These are phyloP conservation scores for Akanthomyces dipterigenus DNA, from an alignment of 2,329 filamentous ascomycete genomes.

Conservation along the genomic window DNA sequence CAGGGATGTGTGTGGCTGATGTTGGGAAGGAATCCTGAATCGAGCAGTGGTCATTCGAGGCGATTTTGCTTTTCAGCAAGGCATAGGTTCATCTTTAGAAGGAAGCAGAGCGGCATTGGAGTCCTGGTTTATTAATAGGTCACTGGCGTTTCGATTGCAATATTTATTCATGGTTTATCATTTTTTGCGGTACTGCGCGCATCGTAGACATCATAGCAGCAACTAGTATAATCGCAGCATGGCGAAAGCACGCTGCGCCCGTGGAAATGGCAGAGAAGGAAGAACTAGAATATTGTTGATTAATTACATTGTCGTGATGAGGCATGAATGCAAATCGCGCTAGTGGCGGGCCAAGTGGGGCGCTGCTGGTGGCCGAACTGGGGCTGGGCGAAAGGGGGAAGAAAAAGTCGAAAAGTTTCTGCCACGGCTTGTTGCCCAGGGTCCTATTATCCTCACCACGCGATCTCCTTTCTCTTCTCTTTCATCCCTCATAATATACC, in stretches of 20 bases:
- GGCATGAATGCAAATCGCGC: not conserved
- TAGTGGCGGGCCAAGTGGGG: not conserved
- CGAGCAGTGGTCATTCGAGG: not conserved
- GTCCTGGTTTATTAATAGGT: not conserved
- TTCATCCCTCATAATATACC: not conserved
- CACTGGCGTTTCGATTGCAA: conserved; percentile 3
- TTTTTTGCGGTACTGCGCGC: not conserved
- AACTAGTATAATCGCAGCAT: not conserved
- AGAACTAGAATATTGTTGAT: too few relatives aligned
- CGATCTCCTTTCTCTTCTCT: not conserved
- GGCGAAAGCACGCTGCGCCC: not conserved
- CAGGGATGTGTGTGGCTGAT: not conserved
- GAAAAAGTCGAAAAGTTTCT: conserved; percentile 11
- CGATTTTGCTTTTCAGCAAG: not conserved
- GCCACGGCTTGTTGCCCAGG: not conserved
- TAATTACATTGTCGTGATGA: too few relatives aligned
- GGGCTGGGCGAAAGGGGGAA: conserved; percentile 5
- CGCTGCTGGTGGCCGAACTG: not conserved
- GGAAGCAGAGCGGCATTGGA: conserved; percentile 1
- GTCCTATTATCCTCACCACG: not conserved
- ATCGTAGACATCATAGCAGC: not conserved
- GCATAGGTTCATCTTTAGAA: conserved; percentile 4
- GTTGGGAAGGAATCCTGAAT: not conserved
- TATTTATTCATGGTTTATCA: not conserved
- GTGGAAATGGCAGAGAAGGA: too few relatives aligned